These are phyloP conservation scores for Pythium biforme DNA, from an alignment of 352 stramenopile species.

Conservation along the genomic window DNA sequence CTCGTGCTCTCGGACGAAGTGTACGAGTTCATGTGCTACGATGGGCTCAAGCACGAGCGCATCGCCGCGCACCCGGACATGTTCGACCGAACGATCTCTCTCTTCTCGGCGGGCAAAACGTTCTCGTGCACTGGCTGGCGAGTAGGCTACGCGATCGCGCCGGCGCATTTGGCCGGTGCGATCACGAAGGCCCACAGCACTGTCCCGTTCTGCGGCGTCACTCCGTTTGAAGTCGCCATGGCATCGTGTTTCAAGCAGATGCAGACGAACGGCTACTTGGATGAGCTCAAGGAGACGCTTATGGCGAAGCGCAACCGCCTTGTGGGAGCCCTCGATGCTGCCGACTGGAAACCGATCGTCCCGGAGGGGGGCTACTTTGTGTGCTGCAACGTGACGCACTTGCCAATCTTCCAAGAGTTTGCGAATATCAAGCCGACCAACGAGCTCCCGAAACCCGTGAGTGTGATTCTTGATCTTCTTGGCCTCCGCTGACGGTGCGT, in stretches of 20 bases:
- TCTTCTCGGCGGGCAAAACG: constrained; percentile 92
- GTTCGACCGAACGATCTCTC: constrained; percentile 89
- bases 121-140: constrained; percentile 94
- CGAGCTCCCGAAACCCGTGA: constrained; percentile 58
- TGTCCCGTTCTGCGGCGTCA: constrained; percentile 94
- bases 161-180: constrained; percentile 47
- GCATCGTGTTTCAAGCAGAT: constrained; percentile 85
- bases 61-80: constrained; percentile 81
- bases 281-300: constrained; percentile 60
- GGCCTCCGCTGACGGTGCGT: constrained; percentile 3
- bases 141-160: constrained; percentile 79
- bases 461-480: constrained; percentile 4
- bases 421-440: constrained; percentile 45
- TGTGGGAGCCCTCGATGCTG: constrained; percentile 68
- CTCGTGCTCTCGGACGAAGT: constrained; percentile 97
- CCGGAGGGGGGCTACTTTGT: constrained; percentile 96
- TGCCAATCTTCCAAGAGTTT: constrained; percentile 77
- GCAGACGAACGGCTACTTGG: constrained; percentile 86
- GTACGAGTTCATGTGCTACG: constrained; percentile 97
- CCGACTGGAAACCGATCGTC: constrained; percentile 89
- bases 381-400: constrained; percentile 73
- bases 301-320: constrained; percentile 87
- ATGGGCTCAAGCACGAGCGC: constrained; percentile 65
- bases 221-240: constrained; percentile 93
- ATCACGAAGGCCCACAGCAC: constrained; percentile 82